A percentile compares a stretch with the other conserved stretches of the same genome.
These are phyloP conservation scores for Ceratocystis diversiconidia DNA, from an alignment of 2,329 filamentous ascomycete genomes.

Conservation along the genomic window DNA sequence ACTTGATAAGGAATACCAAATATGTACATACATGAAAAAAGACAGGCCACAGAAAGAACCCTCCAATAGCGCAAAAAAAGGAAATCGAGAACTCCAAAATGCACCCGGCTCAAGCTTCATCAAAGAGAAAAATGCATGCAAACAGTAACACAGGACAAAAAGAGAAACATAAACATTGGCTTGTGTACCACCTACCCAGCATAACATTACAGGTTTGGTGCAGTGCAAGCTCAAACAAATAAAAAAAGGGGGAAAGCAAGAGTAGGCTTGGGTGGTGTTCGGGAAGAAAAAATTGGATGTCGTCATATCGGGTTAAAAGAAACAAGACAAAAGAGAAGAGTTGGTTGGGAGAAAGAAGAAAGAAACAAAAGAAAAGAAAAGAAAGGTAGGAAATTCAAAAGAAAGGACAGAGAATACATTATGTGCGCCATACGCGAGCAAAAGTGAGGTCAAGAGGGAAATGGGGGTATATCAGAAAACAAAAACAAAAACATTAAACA, in stretches of 20 bases:
- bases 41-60: background rate
- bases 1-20: background rate
- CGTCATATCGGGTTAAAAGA: background rate
- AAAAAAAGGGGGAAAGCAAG: background rate
- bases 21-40: background rate
- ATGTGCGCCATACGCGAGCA: background rate
- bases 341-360: background rate
- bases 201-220: background rate
- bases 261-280: background rate
- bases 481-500: background rate
- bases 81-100: background rate
- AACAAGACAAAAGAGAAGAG: background rate
- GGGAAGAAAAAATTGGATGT: background rate
- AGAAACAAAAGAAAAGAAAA: background rate
- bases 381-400: background rate
- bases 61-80: background rate
- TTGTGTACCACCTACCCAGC: background rate
- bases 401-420: background rate
- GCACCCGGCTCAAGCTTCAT: background rate
- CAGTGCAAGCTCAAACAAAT: background rate
- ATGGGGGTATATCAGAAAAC: constrained; percentile 5
- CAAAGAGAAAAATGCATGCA: constrained; percentile 1
- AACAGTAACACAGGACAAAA: background rate
- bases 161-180: constrained; percentile 1
- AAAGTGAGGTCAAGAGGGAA: background rate